Percentiles rank a stretch among this genome's conserved stretches.
Evolutionary conservation across 2,329 filamentous ascomycete genomes (phyloP).

Genomic region (Trichoderma afroharzianum): DNA sequence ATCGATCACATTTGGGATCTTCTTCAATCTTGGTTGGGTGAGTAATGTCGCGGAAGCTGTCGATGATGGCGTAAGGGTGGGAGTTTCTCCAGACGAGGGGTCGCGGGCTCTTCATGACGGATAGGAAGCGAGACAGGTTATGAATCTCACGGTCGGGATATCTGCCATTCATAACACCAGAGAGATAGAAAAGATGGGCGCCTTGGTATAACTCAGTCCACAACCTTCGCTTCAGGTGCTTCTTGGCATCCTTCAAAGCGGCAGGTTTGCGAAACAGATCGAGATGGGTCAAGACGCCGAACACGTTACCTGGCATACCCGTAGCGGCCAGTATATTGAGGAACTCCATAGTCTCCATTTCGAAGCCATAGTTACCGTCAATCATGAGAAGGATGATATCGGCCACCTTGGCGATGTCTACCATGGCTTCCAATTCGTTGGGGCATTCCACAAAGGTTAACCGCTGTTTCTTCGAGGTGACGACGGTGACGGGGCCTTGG

Average conservation of each 20-base stretch:
- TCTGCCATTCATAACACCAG: constrained; percentile 90
- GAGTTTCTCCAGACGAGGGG: constrained; percentile 96
- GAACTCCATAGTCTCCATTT: constrained; percentile 99
- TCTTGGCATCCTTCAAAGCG: constrained; percentile 88
- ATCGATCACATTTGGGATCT: constrained; percentile 84
- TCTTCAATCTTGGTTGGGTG: constrained; percentile 89
- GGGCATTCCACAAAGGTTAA: constrained; percentile 96
- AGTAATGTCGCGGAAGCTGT: constrained; percentile 93
- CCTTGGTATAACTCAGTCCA: constrained; percentile 98
- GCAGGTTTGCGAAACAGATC: constrained; percentile 95
- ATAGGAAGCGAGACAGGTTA: constrained; percentile 91
- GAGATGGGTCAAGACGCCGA: constrained; percentile 92
- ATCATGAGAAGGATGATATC: constrained; percentile 98
- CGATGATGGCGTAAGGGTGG: constrained; percentile 89
- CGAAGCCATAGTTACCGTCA: constrained; percentile 96
- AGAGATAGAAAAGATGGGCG: constrained; percentile 94
- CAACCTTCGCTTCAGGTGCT: constrained; percentile 88
- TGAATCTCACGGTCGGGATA: constrained; percentile 96
- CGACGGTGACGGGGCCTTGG: constrained; percentile 87
- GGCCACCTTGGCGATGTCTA: constrained; percentile 94
- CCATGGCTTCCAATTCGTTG: constrained; percentile 94
- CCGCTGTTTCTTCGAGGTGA: constrained; percentile 92
- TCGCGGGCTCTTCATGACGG: constrained; percentile 97
- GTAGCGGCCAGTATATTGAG: constrained; percentile 88
- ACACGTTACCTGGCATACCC: constrained; percentile 98